A percentile compares a stretch with the other conserved stretches of the same genome.
Evolutionary conservation across 1,284 basidiomycete genomes (phyloP).

Genomic region (Polyporus tsugae): DNA sequence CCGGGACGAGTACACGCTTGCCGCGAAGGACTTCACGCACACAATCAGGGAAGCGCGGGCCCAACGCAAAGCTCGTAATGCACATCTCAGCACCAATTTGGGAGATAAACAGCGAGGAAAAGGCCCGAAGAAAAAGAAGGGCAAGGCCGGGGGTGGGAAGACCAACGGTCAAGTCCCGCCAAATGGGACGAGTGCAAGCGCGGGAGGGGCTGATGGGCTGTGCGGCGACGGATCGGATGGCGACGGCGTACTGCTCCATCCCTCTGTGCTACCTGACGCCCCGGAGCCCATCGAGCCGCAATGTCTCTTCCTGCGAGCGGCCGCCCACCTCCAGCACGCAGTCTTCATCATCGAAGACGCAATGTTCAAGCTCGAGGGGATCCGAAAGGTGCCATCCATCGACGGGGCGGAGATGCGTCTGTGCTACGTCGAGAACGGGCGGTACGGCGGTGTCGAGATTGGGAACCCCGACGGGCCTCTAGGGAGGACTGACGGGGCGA

Average conservation of each 20-base stretch:
- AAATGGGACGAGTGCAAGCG: conserved; percentile 60
- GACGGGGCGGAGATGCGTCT: conserved; percentile 79
- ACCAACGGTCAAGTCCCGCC: conserved; percentile 70
- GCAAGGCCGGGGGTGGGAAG: conserved; percentile 46
- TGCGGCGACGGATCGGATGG: conserved; percentile 57
- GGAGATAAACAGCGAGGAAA: conserved; percentile 54
- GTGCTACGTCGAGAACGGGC: conserved; percentile 73
- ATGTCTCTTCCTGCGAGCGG: conserved; percentile 80
- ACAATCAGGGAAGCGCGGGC: conserved; percentile 79
- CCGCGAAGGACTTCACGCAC: conserved; percentile 79
- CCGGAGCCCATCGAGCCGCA: conserved; percentile 85
- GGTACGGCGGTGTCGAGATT: conserved; percentile 80
- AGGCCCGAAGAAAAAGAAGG: conserved; percentile 60
- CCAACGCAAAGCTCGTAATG: conserved; percentile 64
- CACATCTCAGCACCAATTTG: conserved; percentile 53
- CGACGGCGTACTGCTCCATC: conserved; percentile 63
- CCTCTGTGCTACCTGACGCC: conserved; percentile 74
- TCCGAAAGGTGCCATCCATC: conserved; percentile 59
- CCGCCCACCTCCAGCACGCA: conserved; percentile 80
- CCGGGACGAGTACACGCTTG: conserved; percentile 78
- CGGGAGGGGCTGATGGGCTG: conserved; percentile 47
- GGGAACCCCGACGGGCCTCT: conserved; percentile 79
- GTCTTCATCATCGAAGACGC: conserved; percentile 75
- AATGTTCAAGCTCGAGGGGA: conserved; percentile 71
- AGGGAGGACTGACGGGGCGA: conserved; percentile 63